Conservation (phyloP, 2,329 filamentous ascomycete species). For the Paraphoma chrysanthemicola region DNA sequence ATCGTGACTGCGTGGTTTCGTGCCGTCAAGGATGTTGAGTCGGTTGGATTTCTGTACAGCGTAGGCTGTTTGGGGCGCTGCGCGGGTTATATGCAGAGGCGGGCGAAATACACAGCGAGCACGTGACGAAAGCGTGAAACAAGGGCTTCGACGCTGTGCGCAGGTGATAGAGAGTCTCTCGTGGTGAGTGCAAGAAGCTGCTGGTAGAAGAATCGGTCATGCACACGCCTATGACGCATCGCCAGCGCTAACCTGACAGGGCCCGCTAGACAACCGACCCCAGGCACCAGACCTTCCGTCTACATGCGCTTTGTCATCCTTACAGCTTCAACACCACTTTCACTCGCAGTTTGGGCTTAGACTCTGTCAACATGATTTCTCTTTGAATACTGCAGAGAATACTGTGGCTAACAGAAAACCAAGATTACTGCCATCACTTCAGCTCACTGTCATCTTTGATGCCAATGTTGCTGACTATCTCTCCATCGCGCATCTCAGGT, state of each 20-base stretch:
- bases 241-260: not conserved
- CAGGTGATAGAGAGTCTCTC: not conserved
- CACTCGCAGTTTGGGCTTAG: no score
- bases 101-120: not conserved
- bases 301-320: no score
- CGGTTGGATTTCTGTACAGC: not conserved
- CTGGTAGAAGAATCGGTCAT: not conserved
- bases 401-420: no score
- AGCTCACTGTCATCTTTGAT: no score
- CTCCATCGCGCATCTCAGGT: no score
- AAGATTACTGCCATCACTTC: no score
- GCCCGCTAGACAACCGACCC: no score
- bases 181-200: not conserved
- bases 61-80: not conserved
- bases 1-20: conserved; percentile 28
- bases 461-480: no score
- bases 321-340: no score
- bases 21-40: conserved; percentile 10
- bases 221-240: not conserved
- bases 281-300: no score
- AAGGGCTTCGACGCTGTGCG: not conserved
- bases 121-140: not conserved
- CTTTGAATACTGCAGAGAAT: no score
- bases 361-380: no score
- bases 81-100: not conserved